Evolutionary conservation across 305 asterid genomes (phyloP).

Genomic region (Fraxinus greggii): DNA sequence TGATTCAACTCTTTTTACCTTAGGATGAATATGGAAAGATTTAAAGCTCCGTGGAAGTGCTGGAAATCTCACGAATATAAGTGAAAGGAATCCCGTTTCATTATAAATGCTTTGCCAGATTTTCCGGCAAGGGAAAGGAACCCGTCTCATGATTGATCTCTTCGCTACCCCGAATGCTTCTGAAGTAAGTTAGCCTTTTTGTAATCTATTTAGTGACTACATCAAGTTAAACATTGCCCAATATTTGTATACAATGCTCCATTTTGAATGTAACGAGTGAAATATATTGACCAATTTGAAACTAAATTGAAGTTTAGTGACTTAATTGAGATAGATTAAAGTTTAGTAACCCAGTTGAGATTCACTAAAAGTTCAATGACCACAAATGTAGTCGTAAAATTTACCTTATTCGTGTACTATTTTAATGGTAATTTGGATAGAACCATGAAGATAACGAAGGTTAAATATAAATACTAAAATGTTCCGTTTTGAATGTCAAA

Average conservation of each 20-base stretch:
- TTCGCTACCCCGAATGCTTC: background rate
- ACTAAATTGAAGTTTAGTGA: background rate
- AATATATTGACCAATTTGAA: background rate
- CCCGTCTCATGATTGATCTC: background rate
- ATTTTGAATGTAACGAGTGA: background rate
- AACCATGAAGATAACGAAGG: background rate
- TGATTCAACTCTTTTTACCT: background rate
- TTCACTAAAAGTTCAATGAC: background rate
- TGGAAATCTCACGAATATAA: background rate
- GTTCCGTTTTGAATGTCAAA: background rate
- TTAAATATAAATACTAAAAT: background rate
- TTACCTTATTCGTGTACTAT: background rate
- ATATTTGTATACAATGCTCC: background rate
- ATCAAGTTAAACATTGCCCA: background rate
- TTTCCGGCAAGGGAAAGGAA: background rate
- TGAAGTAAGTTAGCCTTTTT: background rate
- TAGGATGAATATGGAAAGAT: background rate
- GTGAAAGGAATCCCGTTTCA: background rate
- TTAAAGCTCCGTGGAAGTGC: background rate
- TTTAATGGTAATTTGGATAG: background rate
- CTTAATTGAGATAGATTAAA: background rate
- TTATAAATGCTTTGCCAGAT: background rate
- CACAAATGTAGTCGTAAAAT: background rate
- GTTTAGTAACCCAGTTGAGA: background rate
- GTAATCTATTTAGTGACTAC: background rate